A percentile compares a stretch with the other conserved stretches of the same genome.
Conservation (phyloP, 768 basidiomycete genomes). For the Lepiota brunneoincarnata region DNA sequence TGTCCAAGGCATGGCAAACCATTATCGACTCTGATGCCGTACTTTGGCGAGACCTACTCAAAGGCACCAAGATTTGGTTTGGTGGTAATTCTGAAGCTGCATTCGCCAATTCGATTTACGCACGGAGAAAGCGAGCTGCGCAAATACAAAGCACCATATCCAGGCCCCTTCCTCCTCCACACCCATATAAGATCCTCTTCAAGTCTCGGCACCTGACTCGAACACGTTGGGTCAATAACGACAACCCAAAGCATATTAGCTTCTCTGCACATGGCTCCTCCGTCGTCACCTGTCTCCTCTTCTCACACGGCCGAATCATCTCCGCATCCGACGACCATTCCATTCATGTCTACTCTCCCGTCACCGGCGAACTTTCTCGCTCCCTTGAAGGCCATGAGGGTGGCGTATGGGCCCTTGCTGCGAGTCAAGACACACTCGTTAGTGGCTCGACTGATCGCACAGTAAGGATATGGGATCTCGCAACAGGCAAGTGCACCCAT, state of each 20-base stretch:
- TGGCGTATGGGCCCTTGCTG: conserved; percentile 95
- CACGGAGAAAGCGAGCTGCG: conserved; percentile 48
- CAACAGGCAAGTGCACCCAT: conserved; percentile 80
- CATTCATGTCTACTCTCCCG: conserved; percentile 92
- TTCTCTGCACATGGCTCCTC: conserved; percentile 88
- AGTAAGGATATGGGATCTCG: conserved; percentile 87
- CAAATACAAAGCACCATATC: conserved; percentile 32
- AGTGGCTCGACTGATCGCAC: conserved; percentile 94
- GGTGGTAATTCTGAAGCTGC: conserved; percentile 81
- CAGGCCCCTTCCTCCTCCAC: conserved; percentile 63
- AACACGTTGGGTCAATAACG: conserved; percentile 75
- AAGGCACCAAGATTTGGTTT: conserved; percentile 85
- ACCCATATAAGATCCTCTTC: conserved; percentile 92
- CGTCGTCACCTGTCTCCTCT: conserved; percentile 94
- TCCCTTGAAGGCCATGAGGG: conserved; percentile 90
- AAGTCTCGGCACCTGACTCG: conserved; percentile 77
- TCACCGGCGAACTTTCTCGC: conserved; percentile 70
- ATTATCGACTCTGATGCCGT: conserved; percentile 90
- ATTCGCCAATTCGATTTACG: conserved; percentile 70
- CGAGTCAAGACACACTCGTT: conserved; percentile 83
- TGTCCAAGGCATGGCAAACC: conserved; percentile 86
- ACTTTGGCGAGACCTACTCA: conserved; percentile 86
- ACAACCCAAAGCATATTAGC: conserved; percentile 70
- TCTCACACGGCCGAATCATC: conserved; percentile 93
- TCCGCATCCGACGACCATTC: conserved; percentile 97